These are phyloP conservation scores for Posidonia australis DNA, from an alignment of 106 monocot genomes.

Conservation along the genomic window DNA sequence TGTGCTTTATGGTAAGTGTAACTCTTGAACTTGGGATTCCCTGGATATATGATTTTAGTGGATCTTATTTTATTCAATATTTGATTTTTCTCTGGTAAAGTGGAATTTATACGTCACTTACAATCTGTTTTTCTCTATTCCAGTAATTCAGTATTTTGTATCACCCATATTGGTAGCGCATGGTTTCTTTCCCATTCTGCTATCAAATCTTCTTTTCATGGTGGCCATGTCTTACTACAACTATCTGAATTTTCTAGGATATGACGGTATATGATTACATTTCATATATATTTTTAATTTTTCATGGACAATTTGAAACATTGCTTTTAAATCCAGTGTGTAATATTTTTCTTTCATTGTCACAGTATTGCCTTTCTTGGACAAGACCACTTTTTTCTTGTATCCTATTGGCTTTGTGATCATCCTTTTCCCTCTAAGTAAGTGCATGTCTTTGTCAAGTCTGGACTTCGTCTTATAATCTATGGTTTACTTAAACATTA, in stretches of 20 bases:
- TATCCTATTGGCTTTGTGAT: slow-evolving; percentile 93
- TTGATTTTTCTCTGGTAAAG: neutral
- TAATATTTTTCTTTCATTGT: neutral
- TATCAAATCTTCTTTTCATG: slow-evolving; percentile 90
- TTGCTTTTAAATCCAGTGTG: neutral
- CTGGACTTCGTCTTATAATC: neutral
- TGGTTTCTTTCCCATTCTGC: slow-evolving; percentile 76
- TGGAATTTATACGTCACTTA: slow-evolving; percentile 3
- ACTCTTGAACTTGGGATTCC: neutral
- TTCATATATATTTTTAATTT: neutral
- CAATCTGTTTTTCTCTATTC: slow-evolving; percentile 3
- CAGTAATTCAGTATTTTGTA: slow-evolving; percentile 94
- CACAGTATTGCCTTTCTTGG: slow-evolving; percentile 94
- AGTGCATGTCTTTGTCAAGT: slow-evolving; percentile 13
- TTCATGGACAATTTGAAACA: neutral
- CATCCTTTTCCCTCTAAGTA: slow-evolving; percentile 82
- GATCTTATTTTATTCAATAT: neutral
- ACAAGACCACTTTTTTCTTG: slow-evolving; percentile 93
- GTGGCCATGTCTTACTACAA: slow-evolving; percentile 80
- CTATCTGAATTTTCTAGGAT: slow-evolving; percentile 97
- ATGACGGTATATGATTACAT: slow-evolving; percentile 51
- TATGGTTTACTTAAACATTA: neutral
- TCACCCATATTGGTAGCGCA: slow-evolving; percentile 80
- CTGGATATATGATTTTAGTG: neutral
- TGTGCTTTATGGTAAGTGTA: slow-evolving; percentile 74